Conservation (phyloP, 176 grass and related monocot species). For the Canna indica region DNA sequence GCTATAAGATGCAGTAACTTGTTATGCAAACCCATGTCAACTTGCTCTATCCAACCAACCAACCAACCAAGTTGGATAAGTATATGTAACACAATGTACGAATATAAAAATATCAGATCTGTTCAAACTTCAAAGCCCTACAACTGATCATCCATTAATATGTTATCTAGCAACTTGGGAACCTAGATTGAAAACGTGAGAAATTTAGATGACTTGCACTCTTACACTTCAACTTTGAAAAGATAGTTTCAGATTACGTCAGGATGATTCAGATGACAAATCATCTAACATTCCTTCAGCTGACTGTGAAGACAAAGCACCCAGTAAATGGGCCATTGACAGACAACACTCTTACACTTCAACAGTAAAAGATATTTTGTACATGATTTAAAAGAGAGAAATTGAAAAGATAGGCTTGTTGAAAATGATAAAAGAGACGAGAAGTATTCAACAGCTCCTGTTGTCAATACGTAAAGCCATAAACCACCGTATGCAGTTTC, state of each 20-base stretch:
- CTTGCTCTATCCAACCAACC: background rate
- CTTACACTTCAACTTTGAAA: too few species aligned
- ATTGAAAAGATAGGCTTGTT: background rate
- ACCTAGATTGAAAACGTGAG: background rate
- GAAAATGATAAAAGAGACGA: too few species aligned
- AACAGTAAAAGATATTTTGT: background rate
- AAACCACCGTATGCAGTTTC: conserved; percentile 11
- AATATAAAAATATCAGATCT: background rate
- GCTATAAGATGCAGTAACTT: too few species aligned
- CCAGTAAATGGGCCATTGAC: background rate
- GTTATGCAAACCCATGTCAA: background rate
- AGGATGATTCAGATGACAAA: background rate
- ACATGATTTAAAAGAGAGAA: background rate
- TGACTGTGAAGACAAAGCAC: background rate
- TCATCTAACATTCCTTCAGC: conserved; percentile 1
- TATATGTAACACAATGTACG: background rate
- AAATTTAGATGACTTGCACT: background rate
- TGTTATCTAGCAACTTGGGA: background rate
- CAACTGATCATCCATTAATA: background rate
- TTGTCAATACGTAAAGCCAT: conserved; percentile 19
- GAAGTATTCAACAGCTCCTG: conserved; percentile 25
- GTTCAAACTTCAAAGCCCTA: background rate
- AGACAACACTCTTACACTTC: background rate
- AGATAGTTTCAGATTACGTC: background rate
- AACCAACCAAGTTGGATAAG: background rate